Base-by-base conservation (phyloP, 345 rosid species). In the Tarenaya hassleriana region DNA sequence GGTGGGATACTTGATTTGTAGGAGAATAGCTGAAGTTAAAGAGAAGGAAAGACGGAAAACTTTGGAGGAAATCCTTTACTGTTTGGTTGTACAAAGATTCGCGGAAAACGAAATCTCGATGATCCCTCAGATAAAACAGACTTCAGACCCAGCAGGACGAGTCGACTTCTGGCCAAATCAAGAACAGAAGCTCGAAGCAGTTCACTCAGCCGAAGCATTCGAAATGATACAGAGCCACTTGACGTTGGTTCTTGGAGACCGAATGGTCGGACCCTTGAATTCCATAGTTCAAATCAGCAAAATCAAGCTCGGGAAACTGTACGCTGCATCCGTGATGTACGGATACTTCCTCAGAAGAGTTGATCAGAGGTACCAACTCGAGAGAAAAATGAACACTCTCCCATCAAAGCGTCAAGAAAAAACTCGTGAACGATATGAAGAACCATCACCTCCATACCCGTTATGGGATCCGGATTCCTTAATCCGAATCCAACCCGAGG, bases 151-250 rank as follows among this genome's bases (percentile, higher is more conserved):
- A 38, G 49, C 75, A 0, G 92, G 90, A 47, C 74, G 92, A 6
- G 76, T 91, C 45, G 96, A 82, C 79, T 77, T 78, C 66, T 91
- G 98, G 96, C 96, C 95, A 15, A 87, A 87, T 59, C 95, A 91
- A 73, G 96, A 87, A 66, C 70, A 75, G 44, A 82, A 91, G 61
- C 74, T 87, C 7, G 92, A 82, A 75, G 75, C 82, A 7, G 81
- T 87, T 63, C 98, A 91, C 68, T 91, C 98, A 11, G 56, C 84
- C 8, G 98, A 91, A 74, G 98, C 94, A 11, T 82, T 80, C 35
- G 96, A 91, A 66, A 84, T 91, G 98, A 91, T 87, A 65, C 88
- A 78, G 60, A 81, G 81, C 72, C 96, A 91, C 71, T 60, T 87
- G 44, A 68, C 95, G 60, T 75, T 80, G 8, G 82, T 87, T 37